Percentiles rank a stretch among this genome's conserved stretches.
phyloP scores from a whole-genome alignment of 2,329 filamentous ascomycete genomes.

The Cercospora sojina region DNA sequence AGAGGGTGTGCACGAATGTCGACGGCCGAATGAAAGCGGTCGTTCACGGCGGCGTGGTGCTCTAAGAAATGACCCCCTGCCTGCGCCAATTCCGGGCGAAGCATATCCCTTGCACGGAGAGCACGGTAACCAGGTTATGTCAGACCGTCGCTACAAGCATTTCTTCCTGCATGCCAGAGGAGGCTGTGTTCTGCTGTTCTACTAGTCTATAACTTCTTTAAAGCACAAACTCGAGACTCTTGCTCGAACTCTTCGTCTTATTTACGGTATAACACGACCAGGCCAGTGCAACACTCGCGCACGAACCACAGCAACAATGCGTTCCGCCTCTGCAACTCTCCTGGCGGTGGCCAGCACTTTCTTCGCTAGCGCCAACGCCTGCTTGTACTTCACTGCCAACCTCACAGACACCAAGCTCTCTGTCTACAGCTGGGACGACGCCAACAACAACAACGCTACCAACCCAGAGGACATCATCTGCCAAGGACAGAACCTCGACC shows the following conservation, averaged over 20 bases:
- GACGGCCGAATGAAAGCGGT: not conserved
- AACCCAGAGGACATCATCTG: constrained; percentile 25
- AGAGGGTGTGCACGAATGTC: not conserved
- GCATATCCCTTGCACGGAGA: constrained; percentile 10
- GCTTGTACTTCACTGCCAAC: constrained; percentile 25
- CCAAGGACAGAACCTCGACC: constrained; percentile 13
- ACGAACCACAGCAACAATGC: constrained; percentile 3
- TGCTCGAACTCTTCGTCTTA: not conserved
- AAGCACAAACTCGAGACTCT: not conserved
- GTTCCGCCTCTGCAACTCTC: constrained; percentile 3
- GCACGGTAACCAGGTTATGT: constrained; percentile 8
- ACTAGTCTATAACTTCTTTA: not conserved
- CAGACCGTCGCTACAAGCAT: not conserved
- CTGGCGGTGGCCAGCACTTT: constrained; percentile 16
- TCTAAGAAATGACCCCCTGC: not conserved
- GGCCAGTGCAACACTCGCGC: not conserved
- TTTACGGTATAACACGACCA: not conserved
- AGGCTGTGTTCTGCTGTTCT: constrained; percentile 5
- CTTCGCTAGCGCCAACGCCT: constrained; percentile 14
- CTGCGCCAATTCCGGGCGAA: constrained; percentile 1
- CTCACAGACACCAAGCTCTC: constrained; percentile 20
- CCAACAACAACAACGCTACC: constrained; percentile 22
- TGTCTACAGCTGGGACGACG: constrained; percentile 24
- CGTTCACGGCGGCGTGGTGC: not conserved
- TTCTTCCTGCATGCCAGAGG: constrained; percentile 4